phyloP scores from a whole-genome alignment of 75 land plant genomes.

The Gnetum montanum region DNA sequence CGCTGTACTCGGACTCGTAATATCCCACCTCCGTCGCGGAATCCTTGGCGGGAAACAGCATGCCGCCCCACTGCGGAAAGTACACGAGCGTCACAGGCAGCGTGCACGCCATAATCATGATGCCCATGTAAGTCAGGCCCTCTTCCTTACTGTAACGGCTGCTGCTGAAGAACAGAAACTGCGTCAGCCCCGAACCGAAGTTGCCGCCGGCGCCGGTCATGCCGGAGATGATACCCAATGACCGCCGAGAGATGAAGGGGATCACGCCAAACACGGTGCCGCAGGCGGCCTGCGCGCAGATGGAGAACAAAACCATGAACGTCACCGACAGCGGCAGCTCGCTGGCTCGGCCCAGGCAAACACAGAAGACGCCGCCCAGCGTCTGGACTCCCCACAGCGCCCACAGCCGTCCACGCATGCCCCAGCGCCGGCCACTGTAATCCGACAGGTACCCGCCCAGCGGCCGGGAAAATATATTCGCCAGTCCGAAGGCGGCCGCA shows the following conservation, averaged over 20 bases:
- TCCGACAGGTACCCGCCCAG: constrained; percentile 58
- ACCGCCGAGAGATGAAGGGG: constrained; percentile 62
- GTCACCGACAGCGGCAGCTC: constrained; percentile 27
- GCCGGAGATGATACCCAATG: constrained; percentile 49
- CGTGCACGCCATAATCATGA: constrained; percentile 50
- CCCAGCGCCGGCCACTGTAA: constrained; percentile 24
- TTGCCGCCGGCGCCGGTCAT: constrained; percentile 72
- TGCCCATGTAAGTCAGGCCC: constrained; percentile 49
- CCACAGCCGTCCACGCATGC: constrained; percentile 88
- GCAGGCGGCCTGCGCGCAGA: constrained; percentile 64
- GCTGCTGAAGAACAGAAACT: constrained; percentile 56
- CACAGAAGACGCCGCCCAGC: constrained; percentile 55
- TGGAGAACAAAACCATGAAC: constrained; percentile 67
- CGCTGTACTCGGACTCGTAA: constrained; percentile 48
- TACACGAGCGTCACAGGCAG: constrained; percentile 32
- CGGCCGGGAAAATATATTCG: constrained; percentile 64
- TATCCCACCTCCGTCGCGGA: constrained; percentile 48
- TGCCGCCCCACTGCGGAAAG: constrained; percentile 80
- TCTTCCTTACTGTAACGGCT: constrained; percentile 33
- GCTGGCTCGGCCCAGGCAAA: constrained; percentile 41
- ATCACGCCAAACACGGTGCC: constrained; percentile 76
- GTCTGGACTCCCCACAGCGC: constrained; percentile 68
- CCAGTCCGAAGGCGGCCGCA: constrained; percentile 48
- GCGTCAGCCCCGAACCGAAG: constrained; percentile 56
- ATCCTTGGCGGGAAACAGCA: constrained; percentile 41